A percentile compares a stretch with the other conserved stretches of the same genome.
Conservation (phyloP, 495 filamentous ascomycete species). For the Aspergillus haitiensis region DNA sequence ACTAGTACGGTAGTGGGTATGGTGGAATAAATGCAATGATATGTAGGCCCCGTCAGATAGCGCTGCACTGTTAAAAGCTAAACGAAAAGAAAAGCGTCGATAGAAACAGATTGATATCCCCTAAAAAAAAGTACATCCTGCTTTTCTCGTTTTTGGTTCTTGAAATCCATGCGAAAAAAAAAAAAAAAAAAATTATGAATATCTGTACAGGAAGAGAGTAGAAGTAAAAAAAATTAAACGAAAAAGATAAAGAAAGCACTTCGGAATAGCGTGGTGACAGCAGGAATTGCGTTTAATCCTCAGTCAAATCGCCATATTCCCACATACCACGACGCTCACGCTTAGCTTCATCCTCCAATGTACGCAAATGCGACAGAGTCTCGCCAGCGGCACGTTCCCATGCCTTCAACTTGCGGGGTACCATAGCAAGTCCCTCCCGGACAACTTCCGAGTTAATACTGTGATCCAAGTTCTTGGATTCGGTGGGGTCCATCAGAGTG, state of each 20-base stretch:
- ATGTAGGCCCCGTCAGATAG: background rate
- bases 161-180: background rate
- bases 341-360: slow-evolving; percentile 74
- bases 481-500: slow-evolving; percentile 75
- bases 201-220: slow-evolving; percentile 18
- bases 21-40: too few relatives aligned
- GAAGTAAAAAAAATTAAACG: background rate
- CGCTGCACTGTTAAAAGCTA: background rate
- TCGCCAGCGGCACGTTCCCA: slow-evolving; percentile 80
- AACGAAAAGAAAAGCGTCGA: background rate
- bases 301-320: slow-evolving; percentile 96
- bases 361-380: slow-evolving; percentile 63
- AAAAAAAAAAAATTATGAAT: slow-evolving; percentile 3
- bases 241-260: slow-evolving; percentile 13
- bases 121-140: background rate
- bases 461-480: slow-evolving; percentile 61
- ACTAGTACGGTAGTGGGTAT: too few relatives aligned
- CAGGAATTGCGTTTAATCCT: slow-evolving; percentile 57
- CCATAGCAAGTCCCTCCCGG: slow-evolving; percentile 80
- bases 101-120: too few relatives aligned
- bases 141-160: slow-evolving; percentile 3
- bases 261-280: background rate
- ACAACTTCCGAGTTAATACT: slow-evolving; percentile 87
- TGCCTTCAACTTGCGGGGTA: slow-evolving; percentile 80
- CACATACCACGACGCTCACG: slow-evolving; percentile 79